Evolutionary conservation across 2,329 filamentous ascomycete species (phyloP), one percentile per base, ranked within the genome.

Genomic region (Emmonsiellopsis sp.): DNA sequence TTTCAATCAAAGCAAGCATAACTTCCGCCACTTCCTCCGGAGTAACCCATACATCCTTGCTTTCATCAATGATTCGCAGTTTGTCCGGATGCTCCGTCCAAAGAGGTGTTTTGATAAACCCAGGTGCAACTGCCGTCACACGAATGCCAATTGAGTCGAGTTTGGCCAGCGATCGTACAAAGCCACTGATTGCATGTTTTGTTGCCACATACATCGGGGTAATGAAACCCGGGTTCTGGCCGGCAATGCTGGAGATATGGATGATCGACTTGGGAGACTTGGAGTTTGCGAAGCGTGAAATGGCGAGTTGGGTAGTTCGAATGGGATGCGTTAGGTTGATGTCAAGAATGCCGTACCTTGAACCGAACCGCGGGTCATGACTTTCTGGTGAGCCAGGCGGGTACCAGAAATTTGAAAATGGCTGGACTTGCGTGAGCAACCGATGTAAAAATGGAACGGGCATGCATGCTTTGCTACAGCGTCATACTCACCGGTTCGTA

Each of bases 61-160:
- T 64, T 32, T 73, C 67, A 38, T 76, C 71, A 0, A 83, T 55
- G 58, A 78, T 74, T 54, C 69, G 69, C 59, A 82, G 50, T 62
- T 84, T 84, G 64, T 84, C 80, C 0, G 79, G 79, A 58, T 83
- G 73, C 2, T 83, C 80, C 0, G 76, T 80, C 79, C 80, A 84
- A 5, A 84, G 66, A 6, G 81, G 81, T 10, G 81, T 84, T 57
- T 77, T 81, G 59, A 84, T 80, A 1, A 83, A 65, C 0, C 81
- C 81, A 0, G 81, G 81, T 13, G 80, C 79, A 2, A 84, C 80
- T 5, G 75, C 80, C 16, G 80, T 82, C 13, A 84, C 79, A 0
- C 80, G 68, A 50, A 84, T 80, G 0, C 77, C 78, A 26, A 78
- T 59, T 1, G 61, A 61, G 1, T 66, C 52, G 5, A 83, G 70